phyloP scores from a whole-genome alignment of 2,329 filamentous ascomycete species.

The Monosporascus sp. region DNA sequence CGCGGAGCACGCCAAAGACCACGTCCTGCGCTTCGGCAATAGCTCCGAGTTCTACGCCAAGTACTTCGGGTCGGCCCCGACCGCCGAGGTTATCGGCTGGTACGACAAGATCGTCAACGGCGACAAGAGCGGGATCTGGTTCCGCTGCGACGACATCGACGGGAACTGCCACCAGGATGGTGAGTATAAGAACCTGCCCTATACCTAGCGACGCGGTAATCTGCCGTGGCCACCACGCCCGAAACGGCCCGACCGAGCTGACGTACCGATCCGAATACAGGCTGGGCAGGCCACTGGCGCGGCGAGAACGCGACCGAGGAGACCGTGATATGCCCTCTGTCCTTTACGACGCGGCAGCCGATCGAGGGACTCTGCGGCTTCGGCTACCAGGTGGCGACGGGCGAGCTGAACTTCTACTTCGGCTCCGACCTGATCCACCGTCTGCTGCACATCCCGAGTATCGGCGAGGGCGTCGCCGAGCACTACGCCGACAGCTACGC shows the following conservation, averaged over 20 bases:
- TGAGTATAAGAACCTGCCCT: constrained; percentile 15
- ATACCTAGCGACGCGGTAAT: too few relatives aligned
- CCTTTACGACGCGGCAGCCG: constrained; percentile 51
- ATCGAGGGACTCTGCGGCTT: constrained; percentile 55
- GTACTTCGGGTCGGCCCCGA: constrained; percentile 60
- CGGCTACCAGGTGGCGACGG: constrained; percentile 56
- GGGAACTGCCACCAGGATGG: constrained; percentile 52
- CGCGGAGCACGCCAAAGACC: constrained; percentile 56
- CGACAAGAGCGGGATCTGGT: constrained; percentile 51
- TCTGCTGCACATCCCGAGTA: constrained; percentile 55
- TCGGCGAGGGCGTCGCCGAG: constrained; percentile 55
- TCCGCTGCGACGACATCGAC: constrained; percentile 66
- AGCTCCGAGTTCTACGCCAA: constrained; percentile 55
- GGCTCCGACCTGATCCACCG: constrained; percentile 63
- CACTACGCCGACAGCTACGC: constrained; percentile 58
- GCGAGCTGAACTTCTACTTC: constrained; percentile 57
- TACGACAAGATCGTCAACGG: constrained; percentile 55
- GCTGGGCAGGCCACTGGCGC: constrained; percentile 64
- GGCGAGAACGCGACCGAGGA: constrained; percentile 59
- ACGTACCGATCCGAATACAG: constrained; percentile 28
- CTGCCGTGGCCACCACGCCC: too few relatives aligned
- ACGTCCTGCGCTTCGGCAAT: constrained; percentile 53
- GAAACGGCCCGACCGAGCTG: too few relatives aligned
- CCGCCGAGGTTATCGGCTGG: constrained; percentile 55
- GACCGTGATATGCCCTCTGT: constrained; percentile 64